Percentiles rank a stretch among this genome's conserved stretches.
Evolutionary conservation across 2,329 filamentous ascomycete species (phyloP).

Genomic region (Ceratocystis colombiana): DNA sequence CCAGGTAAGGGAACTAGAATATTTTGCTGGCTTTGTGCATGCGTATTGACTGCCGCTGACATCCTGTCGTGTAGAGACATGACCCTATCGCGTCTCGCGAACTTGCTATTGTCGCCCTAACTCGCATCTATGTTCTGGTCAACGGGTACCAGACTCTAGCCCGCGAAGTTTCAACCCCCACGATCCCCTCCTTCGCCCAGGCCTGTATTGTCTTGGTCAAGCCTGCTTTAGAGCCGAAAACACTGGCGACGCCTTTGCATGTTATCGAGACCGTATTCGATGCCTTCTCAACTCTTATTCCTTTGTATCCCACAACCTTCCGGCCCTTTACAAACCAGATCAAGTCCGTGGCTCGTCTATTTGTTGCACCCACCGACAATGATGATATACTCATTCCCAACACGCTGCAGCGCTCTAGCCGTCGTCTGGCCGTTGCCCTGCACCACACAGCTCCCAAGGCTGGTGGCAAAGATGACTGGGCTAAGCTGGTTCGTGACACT

Average conservation of each 20-base stretch:
- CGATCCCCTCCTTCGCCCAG: conserved; percentile 62
- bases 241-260: conserved; percentile 34
- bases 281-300: conserved; percentile 60
- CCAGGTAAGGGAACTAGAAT: conserved; percentile 42
- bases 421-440: conserved; percentile 57
- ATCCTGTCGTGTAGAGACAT: conserved; percentile 52
- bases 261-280: conserved; percentile 60
- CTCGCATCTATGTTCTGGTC: conserved; percentile 73
- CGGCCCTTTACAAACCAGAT: conserved; percentile 65
- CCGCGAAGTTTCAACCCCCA: conserved; percentile 79
- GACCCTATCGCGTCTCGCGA: conserved; percentile 67
- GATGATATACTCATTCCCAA: conserved; percentile 41
- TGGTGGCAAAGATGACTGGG: conserved; percentile 67
- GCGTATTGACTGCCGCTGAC: conserved; percentile 27
- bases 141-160: conserved; percentile 74
- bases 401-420: conserved; percentile 47
- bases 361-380: conserved; percentile 55
- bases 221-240: conserved; percentile 35
- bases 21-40: background rate
- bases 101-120: conserved; percentile 64
- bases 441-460: conserved; percentile 76
- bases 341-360: conserved; percentile 46
- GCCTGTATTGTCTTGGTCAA: conserved; percentile 60
- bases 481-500: conserved; percentile 50
- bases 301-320: conserved; percentile 74